phyloP scores from a whole-genome alignment of 2,329 filamentous ascomycete species.

The Aureobasidium subglaciale region DNA sequence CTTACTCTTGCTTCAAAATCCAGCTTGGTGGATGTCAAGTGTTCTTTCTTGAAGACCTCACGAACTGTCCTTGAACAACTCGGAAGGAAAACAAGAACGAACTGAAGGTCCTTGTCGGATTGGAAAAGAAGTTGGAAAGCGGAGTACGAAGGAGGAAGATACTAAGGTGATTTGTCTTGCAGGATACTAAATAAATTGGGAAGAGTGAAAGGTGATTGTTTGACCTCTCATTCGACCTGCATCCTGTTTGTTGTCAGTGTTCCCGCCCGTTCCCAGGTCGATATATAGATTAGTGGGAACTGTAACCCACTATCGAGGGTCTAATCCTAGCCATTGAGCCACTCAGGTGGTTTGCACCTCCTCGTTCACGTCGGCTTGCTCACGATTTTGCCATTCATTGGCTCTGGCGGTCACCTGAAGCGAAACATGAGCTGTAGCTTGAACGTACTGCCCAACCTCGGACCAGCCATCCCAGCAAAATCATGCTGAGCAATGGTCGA shows the following conservation, averaged over 20 bases:
- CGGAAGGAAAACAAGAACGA: slow-evolving; percentile 21
- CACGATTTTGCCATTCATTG: neutral
- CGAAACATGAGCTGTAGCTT: neutral
- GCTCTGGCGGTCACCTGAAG: neutral
- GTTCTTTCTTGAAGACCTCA: slow-evolving; percentile 19
- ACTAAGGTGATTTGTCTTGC: slow-evolving; percentile 13
- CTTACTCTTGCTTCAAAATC: slow-evolving; percentile 21
- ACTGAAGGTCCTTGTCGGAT: slow-evolving; percentile 16
- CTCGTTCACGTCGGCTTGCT: neutral
- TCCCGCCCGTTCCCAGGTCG: slow-evolving; percentile 14
- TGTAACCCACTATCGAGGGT: neutral
- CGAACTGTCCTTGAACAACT: slow-evolving; percentile 21
- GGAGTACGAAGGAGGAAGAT: slow-evolving; percentile 7
- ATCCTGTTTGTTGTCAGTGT: slow-evolving; percentile 13
- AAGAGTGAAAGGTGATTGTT: slow-evolving; percentile 1
- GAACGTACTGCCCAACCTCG: neutral
- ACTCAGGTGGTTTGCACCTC: slow-evolving; percentile 11
- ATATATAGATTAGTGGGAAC: slow-evolving; percentile 5
- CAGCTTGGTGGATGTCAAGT: slow-evolving; percentile 18
- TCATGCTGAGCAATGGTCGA: neutral
- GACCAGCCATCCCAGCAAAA: neutral
- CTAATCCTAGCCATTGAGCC: neutral
- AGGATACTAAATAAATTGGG: slow-evolving; percentile 5
- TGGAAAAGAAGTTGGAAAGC: neutral
- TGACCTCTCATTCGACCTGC: slow-evolving; percentile 14